Conservation (phyloP, 192 early-diverging fungal genomes). For the Coemansia sp. region DNA sequence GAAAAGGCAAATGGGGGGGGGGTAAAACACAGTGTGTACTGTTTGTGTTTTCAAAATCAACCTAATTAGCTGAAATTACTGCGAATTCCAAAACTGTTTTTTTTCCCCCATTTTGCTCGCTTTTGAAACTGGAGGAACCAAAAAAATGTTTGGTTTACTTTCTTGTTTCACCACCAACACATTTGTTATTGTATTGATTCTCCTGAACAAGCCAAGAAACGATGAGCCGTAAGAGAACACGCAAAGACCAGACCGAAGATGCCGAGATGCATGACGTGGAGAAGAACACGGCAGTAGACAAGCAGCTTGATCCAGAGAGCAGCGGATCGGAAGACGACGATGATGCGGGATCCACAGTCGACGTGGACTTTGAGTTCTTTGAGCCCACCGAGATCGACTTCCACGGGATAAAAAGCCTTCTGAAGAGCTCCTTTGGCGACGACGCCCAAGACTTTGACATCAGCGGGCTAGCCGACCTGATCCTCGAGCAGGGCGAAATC, state of each 20-base stretch:
- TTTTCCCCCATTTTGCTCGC: neutral
- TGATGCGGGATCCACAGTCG: constrained; percentile 48
- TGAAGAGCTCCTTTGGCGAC: constrained; percentile 76
- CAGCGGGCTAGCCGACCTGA: constrained; percentile 79
- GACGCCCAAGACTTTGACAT: constrained; percentile 77
- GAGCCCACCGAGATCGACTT: constrained; percentile 88
- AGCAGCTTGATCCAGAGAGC: neutral
- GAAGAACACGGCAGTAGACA: neutral
- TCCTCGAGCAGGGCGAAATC: constrained; percentile 73
- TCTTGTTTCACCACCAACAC: neutral
- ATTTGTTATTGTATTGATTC: neutral
- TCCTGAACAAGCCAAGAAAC: neutral
- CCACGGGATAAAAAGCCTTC: constrained; percentile 87
- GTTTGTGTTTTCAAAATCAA: neutral
- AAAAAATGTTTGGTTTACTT: constrained; percentile 5
- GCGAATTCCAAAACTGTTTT: neutral
- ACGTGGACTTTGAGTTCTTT: constrained; percentile 97
- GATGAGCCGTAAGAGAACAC: constrained; percentile 34
- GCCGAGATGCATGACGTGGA: constrained; percentile 6
- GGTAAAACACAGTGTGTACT: neutral
- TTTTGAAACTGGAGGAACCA: neutral
- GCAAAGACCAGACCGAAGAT: constrained; percentile 10
- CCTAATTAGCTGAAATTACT: neutral
- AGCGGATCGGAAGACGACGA: neutral
- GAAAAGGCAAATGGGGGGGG: neutral